Base-by-base conservation (phyloP, 2,329 filamentous ascomycete genomes). In the Xylaria sp. region DNA sequence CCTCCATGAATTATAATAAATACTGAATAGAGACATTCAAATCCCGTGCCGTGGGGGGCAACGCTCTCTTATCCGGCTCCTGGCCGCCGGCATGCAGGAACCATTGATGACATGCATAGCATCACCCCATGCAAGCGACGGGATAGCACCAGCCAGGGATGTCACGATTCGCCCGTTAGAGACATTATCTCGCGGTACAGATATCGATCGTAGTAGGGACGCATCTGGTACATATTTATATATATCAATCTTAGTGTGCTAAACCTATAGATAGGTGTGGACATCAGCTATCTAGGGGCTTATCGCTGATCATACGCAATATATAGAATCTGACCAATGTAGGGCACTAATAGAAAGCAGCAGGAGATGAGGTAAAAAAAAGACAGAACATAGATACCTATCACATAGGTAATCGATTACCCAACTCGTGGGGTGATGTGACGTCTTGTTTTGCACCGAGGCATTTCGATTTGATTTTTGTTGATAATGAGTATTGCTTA, bases 401-500 rank as follows among this genome's bases (percentile, higher is more conserved):
- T n/a, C 7, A 62, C 48, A 45, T 47, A 39, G 32, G 34, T 61
- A 62, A 68, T 64, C 42, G 51, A 61, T n/a, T 51, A 60, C 57
- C 58, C 64, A 63, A 63, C 34, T 27, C 69, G 70, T 72, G 70
- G 69, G 70, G 70, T 72, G 67, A 63, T 57, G 67, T 65, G 68
- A 71, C 69, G 68, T 68, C 61, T 61, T 53, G 21, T 19, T 47
- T 62, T 57, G 58, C 55, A 36, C 56, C 68, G 69, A 72, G 67
- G 66, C 67, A 71, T 69, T 71, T 69, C 56, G 56, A 66, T 70
- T 71, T 69, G 68, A 69, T 73, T 73, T 71, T 63, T 30, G 71
- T 73, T 74, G 71, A 74, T 74, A 74, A 74, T 74, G 72, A 59
- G 68, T 71, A 71, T 72, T 70, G 58, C 68, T 72, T 70, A 71